These are phyloP conservation scores for carrot (Daucus carota) DNA, from an alignment of 129 eudicot genomes.

Conservation along the genomic window DNA sequence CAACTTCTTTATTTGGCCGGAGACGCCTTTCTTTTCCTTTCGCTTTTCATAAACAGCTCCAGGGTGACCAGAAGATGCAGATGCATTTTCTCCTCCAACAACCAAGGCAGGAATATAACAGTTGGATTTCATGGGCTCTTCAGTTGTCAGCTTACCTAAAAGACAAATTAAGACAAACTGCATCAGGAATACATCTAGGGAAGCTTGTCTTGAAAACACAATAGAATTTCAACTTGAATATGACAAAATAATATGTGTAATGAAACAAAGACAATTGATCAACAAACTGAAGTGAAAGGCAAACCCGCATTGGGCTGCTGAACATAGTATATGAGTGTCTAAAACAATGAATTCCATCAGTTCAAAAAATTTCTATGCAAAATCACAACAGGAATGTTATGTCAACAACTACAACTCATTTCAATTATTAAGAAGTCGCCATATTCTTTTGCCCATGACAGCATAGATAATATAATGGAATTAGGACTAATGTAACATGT, in stretches of 20 bases:
- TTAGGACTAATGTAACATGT: no score
- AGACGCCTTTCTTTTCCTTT: conserved; percentile 30
- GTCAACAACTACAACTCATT: no score
- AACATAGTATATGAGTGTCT: not conserved
- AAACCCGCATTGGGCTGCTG: no score
- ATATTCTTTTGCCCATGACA: not conserved
- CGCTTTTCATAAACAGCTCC: no score
- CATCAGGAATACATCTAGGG: not conserved
- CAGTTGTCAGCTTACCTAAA: conserved; percentile 23
- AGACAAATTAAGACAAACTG: not conserved
- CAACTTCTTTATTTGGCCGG: conserved; percentile 33
- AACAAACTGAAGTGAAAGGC: not conserved
- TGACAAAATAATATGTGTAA: not conserved
- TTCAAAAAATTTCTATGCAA: not conserved
- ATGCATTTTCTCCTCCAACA: not conserved
- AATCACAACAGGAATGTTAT: not conserved
- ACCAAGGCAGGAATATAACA: not conserved
- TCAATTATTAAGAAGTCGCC: not conserved
- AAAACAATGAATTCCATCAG: not conserved
- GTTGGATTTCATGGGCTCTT: conserved; percentile 20
- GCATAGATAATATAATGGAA: no score
- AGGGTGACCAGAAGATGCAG: no score
- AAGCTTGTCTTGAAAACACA: not conserved
- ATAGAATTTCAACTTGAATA: not conserved
- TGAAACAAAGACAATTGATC: not conserved